phyloP scores from a whole-genome alignment of 495 filamentous ascomycete species.

The Aspergillus wentii region DNA sequence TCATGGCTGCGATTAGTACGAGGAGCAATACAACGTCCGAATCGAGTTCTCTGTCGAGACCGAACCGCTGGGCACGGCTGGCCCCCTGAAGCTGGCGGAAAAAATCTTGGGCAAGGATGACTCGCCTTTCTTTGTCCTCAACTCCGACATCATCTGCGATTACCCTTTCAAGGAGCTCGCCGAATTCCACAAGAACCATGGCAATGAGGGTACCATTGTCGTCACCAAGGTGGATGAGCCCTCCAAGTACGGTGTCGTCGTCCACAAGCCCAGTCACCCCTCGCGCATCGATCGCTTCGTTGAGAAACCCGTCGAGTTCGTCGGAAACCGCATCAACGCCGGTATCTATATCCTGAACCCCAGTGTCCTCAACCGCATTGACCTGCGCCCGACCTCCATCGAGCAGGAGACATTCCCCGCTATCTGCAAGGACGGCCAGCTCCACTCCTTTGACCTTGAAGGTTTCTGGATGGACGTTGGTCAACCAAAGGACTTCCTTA shows the following conservation, averaged over 20 bases:
- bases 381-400: constrained; percentile 97
- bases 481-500: constrained; percentile 98
- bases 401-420: constrained; percentile 99
- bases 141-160: constrained; percentile 97
- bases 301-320: constrained; percentile 98
- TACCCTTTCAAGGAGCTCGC: constrained; percentile 91
- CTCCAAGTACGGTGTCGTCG: constrained; percentile 97
- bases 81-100: constrained; percentile 94
- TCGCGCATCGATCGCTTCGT: constrained; percentile 98
- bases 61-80: constrained; percentile 93
- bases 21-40: constrained; percentile 82
- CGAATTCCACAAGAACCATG: constrained; percentile 83
- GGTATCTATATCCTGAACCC: constrained; percentile 99
- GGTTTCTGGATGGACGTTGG: constrained; percentile 99
- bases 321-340: constrained; percentile 98
- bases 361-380: constrained; percentile 83
- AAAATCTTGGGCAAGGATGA: constrained; percentile 90
- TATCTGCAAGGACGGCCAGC: constrained; percentile 82
- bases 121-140: constrained; percentile 96
- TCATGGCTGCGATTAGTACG: constrained; percentile 56
- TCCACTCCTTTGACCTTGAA: constrained; percentile 97
- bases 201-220: constrained; percentile 95
- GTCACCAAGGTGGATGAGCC: constrained; percentile 99
- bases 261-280: constrained; percentile 91
- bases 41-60: constrained; percentile 96